Percentiles rank a stretch among this genome's conserved stretches.
Conservation (phyloP, 305 asterid species). For the Ruellia speciosa region DNA sequence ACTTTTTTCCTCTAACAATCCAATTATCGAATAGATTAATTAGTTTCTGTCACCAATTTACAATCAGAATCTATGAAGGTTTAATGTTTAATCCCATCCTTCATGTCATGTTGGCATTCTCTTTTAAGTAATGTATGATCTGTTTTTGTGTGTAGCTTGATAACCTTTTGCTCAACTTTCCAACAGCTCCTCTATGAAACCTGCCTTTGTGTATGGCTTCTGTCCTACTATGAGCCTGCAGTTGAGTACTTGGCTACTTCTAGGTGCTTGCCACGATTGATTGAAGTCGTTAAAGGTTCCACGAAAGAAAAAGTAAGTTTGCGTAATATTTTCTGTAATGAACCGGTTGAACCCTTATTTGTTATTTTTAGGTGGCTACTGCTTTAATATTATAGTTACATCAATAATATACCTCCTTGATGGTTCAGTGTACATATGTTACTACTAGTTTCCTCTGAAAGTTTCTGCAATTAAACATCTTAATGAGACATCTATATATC, state of each 20-base stretch:
- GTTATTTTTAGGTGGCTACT: constrained; percentile 15
- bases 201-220: constrained; percentile 86
- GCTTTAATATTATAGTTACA: constrained; percentile 13
- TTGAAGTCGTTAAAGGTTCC: constrained; percentile 77
- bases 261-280: constrained; percentile 53
- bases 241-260: constrained; percentile 73
- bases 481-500: constrained; percentile 19
- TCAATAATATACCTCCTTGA: constrained; percentile 12
- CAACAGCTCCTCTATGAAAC: constrained; percentile 89
- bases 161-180: constrained; percentile 21
- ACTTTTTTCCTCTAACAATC: too few species aligned
- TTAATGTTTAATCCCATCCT: constrained; percentile 19
- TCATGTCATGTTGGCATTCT: constrained; percentile 8
- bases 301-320: constrained; percentile 77
- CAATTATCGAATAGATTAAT: background rate
- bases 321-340: constrained; percentile 6
- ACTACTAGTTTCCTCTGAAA: constrained; percentile 7
- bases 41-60: background rate
- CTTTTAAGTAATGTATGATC: constrained; percentile 8
- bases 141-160: constrained; percentile 5
- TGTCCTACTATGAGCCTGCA: constrained; percentile 87
- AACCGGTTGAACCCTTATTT: background rate
- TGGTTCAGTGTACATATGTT: constrained; percentile 4
- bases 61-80: too few species aligned
- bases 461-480: constrained; percentile 1